Evolutionary conservation across 1,139 yeast species (phyloP), one percentile per base, ranked within the genome.

Genomic region (Hemisphaericaspora xylofermentans): DNA sequence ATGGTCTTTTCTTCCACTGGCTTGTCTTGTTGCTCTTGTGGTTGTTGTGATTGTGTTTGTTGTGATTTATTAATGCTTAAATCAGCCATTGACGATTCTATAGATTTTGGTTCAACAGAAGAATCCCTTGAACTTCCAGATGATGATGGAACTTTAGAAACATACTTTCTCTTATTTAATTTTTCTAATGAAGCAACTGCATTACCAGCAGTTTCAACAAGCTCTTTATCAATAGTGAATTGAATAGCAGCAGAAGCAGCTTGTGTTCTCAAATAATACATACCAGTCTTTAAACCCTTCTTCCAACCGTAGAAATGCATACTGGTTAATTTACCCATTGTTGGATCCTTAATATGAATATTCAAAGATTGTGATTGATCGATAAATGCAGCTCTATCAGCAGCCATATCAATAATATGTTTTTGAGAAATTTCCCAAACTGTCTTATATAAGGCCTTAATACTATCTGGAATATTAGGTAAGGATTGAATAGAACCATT

Each of bases 281-380:
- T 78, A 50, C 84, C 84, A 33, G 84, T 78, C 62, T 78, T 78
- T 48, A 78, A 68, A 33, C 84, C 84, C 56, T 74, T 76, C 64
- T 77, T 74, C 84, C 84, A 78, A 28, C 80, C 80, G 49, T 77
- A 77, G 61, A 78, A 78, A 54, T 78, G 84, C 73, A 77, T 75
- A 28, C 79, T 71, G 28, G 83, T 78, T 55, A 78, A 64, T 52
- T 76, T 77, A 52, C 80, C 78, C 68, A 77, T 71, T 2, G 82
- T 76, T 45, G 83, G 82, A 46, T 68, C 71, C 50, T 68, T 68
- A 49, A 78, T 65, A 51, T 76, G 78, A 48, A 78, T 74, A 54
- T 78, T 78, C 71, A 78, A 69, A 33, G 80, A 74, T 58, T 78
- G 83, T 40, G 81, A 78, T 59, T 78, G 84, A 56, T 78, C 82